phyloP scores from a whole-genome alignment of 495 filamentous ascomycete species.

The Delitschia confertaspora region DNA sequence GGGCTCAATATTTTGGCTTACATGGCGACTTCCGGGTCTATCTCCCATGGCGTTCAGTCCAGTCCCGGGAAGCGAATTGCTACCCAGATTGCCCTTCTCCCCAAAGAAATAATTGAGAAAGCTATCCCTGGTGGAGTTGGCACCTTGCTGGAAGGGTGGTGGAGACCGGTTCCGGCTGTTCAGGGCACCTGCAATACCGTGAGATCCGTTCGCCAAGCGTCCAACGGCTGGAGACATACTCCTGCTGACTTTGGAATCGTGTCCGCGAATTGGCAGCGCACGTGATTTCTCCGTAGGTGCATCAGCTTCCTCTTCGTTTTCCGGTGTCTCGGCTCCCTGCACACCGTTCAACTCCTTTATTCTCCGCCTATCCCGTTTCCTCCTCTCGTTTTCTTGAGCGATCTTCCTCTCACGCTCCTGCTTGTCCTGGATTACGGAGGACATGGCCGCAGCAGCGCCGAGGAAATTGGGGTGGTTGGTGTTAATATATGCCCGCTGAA shows the following conservation, averaged over 20 bases:
- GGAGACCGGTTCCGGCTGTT: constrained; percentile 59
- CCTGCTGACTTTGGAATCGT: constrained; percentile 52
- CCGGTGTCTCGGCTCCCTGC: constrained; percentile 64
- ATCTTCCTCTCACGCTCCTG: constrained; percentile 86
- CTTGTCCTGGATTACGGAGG: constrained; percentile 83
- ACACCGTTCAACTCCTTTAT: constrained; percentile 65
- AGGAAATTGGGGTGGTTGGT: constrained; percentile 99
- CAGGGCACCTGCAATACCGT: constrained; percentile 49
- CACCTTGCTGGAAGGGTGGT: constrained; percentile 46
- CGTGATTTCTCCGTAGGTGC: constrained; percentile 37
- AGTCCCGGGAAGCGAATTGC: constrained; percentile 35
- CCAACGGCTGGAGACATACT: constrained; percentile 78
- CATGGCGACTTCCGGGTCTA: constrained; percentile 51
- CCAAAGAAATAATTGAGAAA: constrained; percentile 99
- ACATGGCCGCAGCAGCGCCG: constrained; percentile 96
- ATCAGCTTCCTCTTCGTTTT: constrained; percentile 61
- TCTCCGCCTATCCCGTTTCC: constrained; percentile 71
- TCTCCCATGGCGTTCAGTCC: constrained; percentile 32
- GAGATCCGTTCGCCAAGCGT: constrained; percentile 45
- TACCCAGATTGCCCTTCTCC: constrained; percentile 61
- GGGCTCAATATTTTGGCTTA: constrained; percentile 64
- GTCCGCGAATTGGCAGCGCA: constrained; percentile 49
- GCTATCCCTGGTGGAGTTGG: constrained; percentile 59
- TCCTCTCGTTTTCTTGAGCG: constrained; percentile 68
- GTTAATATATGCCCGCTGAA: constrained; percentile 97